Evolutionary conservation across 352 stramenopile species (phyloP).

Genomic region (Pythium vanterpoolii): DNA sequence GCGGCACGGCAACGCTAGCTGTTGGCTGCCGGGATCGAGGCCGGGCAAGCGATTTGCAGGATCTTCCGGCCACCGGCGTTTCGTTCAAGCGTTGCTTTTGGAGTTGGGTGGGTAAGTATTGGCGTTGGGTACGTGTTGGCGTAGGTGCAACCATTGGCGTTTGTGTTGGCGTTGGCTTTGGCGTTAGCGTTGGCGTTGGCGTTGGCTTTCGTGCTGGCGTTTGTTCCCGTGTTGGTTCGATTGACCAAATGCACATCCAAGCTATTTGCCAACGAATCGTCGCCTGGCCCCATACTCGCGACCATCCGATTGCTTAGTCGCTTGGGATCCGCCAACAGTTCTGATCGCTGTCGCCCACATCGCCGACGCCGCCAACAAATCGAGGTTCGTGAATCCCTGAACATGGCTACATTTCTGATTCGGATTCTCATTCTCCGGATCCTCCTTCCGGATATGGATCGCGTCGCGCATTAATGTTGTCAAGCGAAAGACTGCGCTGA

Average conservation of each 20-base stretch:
- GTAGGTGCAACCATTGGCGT: too few species aligned
- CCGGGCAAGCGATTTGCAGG: not conserved
- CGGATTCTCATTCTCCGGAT: too few species aligned
- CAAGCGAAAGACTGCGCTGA: not conserved
- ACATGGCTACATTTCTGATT: not conserved
- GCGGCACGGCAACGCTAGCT: not conserved
- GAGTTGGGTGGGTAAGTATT: not conserved
- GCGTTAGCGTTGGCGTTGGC: not conserved
- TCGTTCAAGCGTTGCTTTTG: not conserved
- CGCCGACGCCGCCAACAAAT: not conserved
- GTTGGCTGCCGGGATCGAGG: too few species aligned
- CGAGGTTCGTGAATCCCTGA: conserved; percentile 4
- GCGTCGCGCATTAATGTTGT: not conserved
- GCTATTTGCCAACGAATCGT: not conserved
- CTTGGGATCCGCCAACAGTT: not conserved
- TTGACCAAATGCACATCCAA: not conserved
- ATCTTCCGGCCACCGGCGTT: not conserved
- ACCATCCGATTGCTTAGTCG: not conserved
- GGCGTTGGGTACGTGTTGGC: not conserved
- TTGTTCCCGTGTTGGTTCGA: not conserved
- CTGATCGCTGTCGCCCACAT: not conserved
- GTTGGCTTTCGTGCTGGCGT: not conserved
- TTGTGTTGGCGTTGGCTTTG: not conserved
- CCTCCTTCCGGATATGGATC: too few species aligned
- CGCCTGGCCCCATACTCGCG: not conserved